These are phyloP conservation scores for Apiotrichum akiyoshidainum DNA, from an alignment of 1,284 basidiomycete genomes.

Conservation along the genomic window DNA sequence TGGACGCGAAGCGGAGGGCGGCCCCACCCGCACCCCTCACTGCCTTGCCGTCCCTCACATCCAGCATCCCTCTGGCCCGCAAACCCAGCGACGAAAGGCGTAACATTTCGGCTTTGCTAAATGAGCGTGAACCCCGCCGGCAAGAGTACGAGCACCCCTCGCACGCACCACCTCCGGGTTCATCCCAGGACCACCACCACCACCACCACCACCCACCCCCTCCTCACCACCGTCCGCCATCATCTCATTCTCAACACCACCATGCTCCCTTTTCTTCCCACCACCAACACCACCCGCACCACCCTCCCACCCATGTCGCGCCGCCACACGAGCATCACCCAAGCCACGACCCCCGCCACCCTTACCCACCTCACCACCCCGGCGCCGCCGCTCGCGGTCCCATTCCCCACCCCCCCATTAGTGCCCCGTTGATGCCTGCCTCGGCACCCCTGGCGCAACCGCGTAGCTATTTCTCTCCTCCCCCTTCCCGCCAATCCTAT, in stretches of 20 bases:
- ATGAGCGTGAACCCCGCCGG: slow-evolving; percentile 1
- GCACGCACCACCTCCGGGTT: not conserved
- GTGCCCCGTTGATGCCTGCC: not conserved
- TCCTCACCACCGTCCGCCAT: not conserved
- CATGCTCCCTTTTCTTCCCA: not conserved
- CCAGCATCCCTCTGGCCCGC: slow-evolving; percentile 1
- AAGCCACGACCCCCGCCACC: not conserved
- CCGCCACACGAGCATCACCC: slow-evolving; percentile 3
- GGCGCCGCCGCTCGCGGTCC: too few relatives aligned
- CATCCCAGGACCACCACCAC: not conserved
- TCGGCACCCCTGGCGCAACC: not conserved
- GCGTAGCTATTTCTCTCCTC: slow-evolving; percentile 1
- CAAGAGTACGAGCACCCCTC: not conserved
- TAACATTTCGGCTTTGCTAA: slow-evolving; percentile 14
- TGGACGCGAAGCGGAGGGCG: slow-evolving; percentile 6
- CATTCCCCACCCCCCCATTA: not conserved
- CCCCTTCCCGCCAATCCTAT: not conserved
- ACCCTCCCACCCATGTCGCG: not conserved
- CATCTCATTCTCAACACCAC: not conserved
- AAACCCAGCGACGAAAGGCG: slow-evolving; percentile 15
- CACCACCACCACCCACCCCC: not conserved
- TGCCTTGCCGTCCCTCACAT: slow-evolving; percentile 1
- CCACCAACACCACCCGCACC: slow-evolving; percentile 5
- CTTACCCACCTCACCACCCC: not conserved
- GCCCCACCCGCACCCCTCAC: slow-evolving; percentile 9